Base-by-base conservation (phyloP, 176 grass and related monocot genomes). In the Triticum turgidum region DNA sequence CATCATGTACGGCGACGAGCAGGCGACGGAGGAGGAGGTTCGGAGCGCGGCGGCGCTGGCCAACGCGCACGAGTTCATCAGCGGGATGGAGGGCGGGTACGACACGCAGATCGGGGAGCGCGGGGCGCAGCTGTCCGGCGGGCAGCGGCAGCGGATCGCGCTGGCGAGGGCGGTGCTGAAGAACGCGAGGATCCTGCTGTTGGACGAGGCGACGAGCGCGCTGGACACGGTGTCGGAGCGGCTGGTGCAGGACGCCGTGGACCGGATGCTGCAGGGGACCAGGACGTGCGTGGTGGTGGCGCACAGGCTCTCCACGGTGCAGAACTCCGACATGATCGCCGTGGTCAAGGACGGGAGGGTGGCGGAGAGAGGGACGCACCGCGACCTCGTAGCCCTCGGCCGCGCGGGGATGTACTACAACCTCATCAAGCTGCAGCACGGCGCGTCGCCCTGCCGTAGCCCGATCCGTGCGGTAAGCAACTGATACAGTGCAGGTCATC, bases 161-260 rank as follows among this genome's bases (percentile, higher is more conserved):
- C 83, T 94, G 80, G 92, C 89, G 32, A 77, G 92, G 0, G 92
- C 89, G 54, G 65, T 89, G 3, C 84, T 94, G 34, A 94, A 84
- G 79, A 78, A 94, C 74, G 83, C 89, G 3, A 79, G 76, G 76
- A 77, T 93, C 7, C 74, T 99, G 90, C 85, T 99, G 44, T 87
- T 99, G 18, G 97, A 99, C 82, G 97, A 99, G 90, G 94, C 95
- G 5, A 97, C 95, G 51, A 97, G 95, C 76, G 95, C 95, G 38
- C 69, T 97, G 39, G 95, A 97, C 88, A 63, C 86, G 12, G 51
- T 71, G 69, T 86, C 89, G 44, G 92, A 94, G 83, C 79, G 7
- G 64, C 21, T 89, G 80, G 89, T 91, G 41, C 92, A 94, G 84
- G 89, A 89, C 41, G 84, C 84, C 29, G 21, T 94, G 2, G 84